These are phyloP conservation scores for Eucalyptus victrix DNA, from an alignment of 345 rosid genomes.

Conservation along the genomic window DNA sequence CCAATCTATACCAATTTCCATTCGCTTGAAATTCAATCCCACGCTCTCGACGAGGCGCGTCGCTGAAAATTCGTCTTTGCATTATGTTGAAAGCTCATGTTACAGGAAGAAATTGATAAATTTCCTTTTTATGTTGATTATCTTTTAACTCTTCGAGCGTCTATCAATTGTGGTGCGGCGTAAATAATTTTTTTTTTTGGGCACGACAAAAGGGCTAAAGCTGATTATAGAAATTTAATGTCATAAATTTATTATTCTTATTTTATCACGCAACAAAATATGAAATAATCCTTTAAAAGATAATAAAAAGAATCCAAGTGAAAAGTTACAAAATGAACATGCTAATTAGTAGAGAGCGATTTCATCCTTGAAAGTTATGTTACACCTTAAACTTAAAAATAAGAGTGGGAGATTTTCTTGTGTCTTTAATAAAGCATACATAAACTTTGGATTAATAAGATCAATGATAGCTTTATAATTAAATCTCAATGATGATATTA, in stretches of 20 bases:
- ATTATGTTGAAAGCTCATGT: not conserved
- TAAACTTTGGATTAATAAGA: fast-evolving
- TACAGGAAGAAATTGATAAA: not conserved
- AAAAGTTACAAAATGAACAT: no score
- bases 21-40: not conserved
- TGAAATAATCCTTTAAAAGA: not conserved
- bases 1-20: not conserved
- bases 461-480: fast-evolving
- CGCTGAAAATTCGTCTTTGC: not conserved
- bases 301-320: not conserved
- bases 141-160: not conserved
- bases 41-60: not conserved
- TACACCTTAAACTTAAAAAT: not conserved
- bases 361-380: fast-evolving
- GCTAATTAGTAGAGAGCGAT: no score
- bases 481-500: fast-evolving
- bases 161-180: not conserved
- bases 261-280: not conserved
- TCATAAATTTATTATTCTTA: not conserved
- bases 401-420: fast-evolving
- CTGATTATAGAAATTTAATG: not conserved
- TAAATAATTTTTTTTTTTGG: not conserved
- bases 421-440: not conserved
- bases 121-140: not conserved
- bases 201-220: not conserved